Evolutionary conservation across 371 early-diverging fungal genomes (phyloP).

Genomic region (Mucor sp.): DNA sequence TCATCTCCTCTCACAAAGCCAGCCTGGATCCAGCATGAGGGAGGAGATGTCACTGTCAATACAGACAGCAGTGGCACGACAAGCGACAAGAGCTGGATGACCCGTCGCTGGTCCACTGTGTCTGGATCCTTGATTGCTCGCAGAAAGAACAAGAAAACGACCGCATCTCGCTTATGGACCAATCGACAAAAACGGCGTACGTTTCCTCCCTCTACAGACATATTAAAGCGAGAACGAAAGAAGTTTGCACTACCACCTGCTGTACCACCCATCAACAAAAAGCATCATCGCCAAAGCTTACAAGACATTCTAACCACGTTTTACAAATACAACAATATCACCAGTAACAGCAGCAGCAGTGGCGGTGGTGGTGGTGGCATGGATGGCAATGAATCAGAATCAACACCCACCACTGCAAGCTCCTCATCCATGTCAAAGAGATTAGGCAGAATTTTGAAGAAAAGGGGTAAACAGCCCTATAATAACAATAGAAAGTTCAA

Average conservation of each 20-base stretch:
- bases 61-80: neutral
- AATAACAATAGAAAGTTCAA: neutral
- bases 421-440: conserved; percentile 15
- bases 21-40: neutral
- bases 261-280: neutral
- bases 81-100: conserved; percentile 12
- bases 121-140: conserved; percentile 5
- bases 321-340: neutral
- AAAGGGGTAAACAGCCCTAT: conserved; percentile 14
- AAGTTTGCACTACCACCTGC: neutral
- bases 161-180: conserved; percentile 7
- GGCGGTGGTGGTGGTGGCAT: neutral
- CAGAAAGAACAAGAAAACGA: conserved; percentile 3
- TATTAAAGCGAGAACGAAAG: conserved; percentile 7
- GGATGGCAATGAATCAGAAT: neutral
- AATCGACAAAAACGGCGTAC: conserved; percentile 22
- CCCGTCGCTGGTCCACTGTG: conserved; percentile 22
- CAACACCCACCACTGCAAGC: neutral
- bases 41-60: neutral
- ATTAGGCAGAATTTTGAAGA: conserved; percentile 13
- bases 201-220: conserved; percentile 16
- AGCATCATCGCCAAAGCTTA: conserved; percentile 6
- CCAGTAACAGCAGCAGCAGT: neutral
- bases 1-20: conserved; percentile 6
- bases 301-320: conserved; percentile 9